Evolutionary conservation across 192 early-diverging fungal genomes (phyloP).

Genomic region (Dimargaris cristalligena): DNA sequence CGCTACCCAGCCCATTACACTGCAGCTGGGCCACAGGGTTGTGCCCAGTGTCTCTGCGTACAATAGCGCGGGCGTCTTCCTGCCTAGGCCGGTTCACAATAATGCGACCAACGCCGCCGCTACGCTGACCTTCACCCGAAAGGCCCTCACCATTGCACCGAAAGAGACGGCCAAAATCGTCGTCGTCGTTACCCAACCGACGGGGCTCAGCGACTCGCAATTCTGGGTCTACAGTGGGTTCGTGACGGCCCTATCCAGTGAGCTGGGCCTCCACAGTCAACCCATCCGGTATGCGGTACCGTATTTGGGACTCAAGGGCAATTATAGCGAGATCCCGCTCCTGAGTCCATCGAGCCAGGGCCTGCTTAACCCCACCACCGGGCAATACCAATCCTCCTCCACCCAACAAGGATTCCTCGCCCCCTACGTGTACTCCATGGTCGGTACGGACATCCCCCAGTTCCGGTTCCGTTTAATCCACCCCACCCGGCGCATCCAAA

Average conservation of each 20-base stretch:
- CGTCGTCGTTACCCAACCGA: not conserved
- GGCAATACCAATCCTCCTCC: no score
- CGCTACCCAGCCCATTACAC: slow-evolving; percentile 17
- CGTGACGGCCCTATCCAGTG: slow-evolving; percentile 17
- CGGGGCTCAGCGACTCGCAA: slow-evolving; percentile 8
- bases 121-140: not conserved
- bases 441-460: not conserved
- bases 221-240: slow-evolving; percentile 29
- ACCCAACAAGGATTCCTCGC: not conserved
- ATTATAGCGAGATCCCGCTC: slow-evolving; percentile 17
- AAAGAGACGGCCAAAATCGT: not conserved
- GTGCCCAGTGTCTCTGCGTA: slow-evolving; percentile 22
- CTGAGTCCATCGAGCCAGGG: not conserved
- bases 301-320: slow-evolving; percentile 21
- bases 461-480: not conserved
- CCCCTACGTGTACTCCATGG: not conserved
- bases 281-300: slow-evolving; percentile 16
- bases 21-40: slow-evolving; percentile 17
- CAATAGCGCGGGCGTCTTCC: slow-evolving; percentile 8
- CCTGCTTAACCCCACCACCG: not conserved
- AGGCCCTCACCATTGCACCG: not conserved
- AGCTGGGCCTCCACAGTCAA: slow-evolving; percentile 15
- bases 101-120: slow-evolving; percentile 11
- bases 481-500: not conserved
- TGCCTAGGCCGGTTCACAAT: slow-evolving; percentile 9